These are phyloP conservation scores for Cyclostephanos tholiformis DNA, from an alignment of 108 stramenopile species.

Conservation along the genomic window DNA sequence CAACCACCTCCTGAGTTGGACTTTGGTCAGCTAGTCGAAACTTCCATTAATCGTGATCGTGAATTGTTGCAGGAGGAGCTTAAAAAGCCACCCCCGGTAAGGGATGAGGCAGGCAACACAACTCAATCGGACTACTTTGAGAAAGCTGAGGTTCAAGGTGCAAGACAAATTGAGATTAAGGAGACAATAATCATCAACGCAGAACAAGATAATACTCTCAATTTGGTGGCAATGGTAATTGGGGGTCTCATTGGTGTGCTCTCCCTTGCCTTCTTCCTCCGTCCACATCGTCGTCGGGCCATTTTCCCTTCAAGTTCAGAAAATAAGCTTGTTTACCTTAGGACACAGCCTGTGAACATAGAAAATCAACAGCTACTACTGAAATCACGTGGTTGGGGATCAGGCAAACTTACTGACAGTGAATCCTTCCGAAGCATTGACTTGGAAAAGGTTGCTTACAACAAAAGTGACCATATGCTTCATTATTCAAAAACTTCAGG, in stretches of 20 bases:
- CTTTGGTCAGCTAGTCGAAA: constrained; percentile 37
- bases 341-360: neutral
- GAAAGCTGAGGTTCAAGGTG: constrained; percentile 32
- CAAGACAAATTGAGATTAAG: constrained; percentile 33
- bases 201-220: constrained; percentile 18
- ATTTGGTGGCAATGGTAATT: constrained; percentile 28
- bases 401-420: neutral
- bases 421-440: neutral
- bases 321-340: neutral
- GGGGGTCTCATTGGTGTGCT: constrained; percentile 29
- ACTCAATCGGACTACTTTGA: constrained; percentile 24
- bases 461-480: neutral
- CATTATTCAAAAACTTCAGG: neutral
- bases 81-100: constrained; percentile 12
- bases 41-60: constrained; percentile 41
- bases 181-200: constrained; percentile 1
- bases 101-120: neutral
- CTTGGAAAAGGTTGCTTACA: no score
- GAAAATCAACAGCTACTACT: neutral
- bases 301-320: constrained; percentile 15
- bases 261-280: constrained; percentile 34
- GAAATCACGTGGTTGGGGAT: constrained; percentile 1
- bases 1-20: constrained; percentile 40
- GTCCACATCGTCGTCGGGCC: constrained; percentile 33
- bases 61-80: constrained; percentile 27